phyloP scores from a whole-genome alignment of 192 early-diverging fungal genomes.

The Coemansia sp. region DNA sequence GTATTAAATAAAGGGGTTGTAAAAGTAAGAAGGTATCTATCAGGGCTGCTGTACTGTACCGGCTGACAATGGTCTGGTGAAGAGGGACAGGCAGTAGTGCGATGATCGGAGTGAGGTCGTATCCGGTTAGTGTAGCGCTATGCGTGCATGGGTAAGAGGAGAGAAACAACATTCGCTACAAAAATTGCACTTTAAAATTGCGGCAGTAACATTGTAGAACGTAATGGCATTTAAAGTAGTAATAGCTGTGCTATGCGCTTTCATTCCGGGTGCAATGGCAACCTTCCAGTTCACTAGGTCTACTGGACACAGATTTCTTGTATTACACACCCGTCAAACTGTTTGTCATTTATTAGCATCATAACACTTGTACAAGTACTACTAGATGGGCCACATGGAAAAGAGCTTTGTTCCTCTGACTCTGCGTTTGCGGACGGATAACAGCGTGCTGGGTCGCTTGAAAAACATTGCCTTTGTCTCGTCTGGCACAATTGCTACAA shows the following conservation, averaged over 20 bases:
- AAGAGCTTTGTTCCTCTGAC: constrained; percentile 20
- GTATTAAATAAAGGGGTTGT: too few relatives aligned
- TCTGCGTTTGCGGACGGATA: constrained; percentile 36
- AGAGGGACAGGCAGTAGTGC: too few relatives aligned
- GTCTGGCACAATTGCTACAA: constrained; percentile 6
- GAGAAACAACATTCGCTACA: too few relatives aligned
- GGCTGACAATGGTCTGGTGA: too few relatives aligned
- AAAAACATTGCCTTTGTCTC: constrained; percentile 42
- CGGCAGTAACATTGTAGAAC: background rate
- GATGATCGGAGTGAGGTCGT: too few relatives aligned
- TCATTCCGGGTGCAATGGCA: background rate
- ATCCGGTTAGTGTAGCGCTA: too few relatives aligned
- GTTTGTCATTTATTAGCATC: too few relatives aligned
- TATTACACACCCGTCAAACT: background rate
- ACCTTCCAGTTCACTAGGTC: background rate
- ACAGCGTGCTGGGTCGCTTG: constrained; percentile 26
- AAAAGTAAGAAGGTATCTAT: too few relatives aligned
- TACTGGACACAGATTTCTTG: background rate
- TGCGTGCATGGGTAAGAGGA: too few relatives aligned
- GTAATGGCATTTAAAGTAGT: background rate
- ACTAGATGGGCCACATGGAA: background rate
- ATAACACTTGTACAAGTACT: too few relatives aligned
- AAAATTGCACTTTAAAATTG: background rate
- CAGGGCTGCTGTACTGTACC: too few relatives aligned
- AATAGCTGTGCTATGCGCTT: background rate